phyloP scores from a whole-genome alignment of 805 yeast genomes.

The Sugiyamaella smithiae region DNA sequence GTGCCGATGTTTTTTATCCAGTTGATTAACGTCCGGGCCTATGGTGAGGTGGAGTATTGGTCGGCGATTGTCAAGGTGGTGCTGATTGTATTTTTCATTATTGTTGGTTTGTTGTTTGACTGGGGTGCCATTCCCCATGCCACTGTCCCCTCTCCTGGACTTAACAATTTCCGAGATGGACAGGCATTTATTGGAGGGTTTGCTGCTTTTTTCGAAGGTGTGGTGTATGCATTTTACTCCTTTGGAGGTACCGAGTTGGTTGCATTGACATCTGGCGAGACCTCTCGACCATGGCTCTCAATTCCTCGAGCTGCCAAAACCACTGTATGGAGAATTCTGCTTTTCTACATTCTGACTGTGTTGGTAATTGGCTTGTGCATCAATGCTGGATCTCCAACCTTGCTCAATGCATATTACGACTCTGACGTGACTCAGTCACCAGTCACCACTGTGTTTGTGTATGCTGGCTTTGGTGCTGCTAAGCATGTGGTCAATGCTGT shows the following conservation, averaged over 20 bases:
- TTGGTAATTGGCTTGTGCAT: constrained; percentile 55
- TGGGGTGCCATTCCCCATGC: constrained; percentile 54
- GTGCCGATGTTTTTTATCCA: constrained; percentile 50
- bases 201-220: constrained; percentile 35
- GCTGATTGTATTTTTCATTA: constrained; percentile 59
- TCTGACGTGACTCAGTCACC: constrained; percentile 49
- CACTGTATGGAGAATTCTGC: constrained; percentile 48
- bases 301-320: constrained; percentile 56
- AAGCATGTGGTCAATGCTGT: constrained; percentile 53
- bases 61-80: constrained; percentile 60
- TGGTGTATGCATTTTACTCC: constrained; percentile 53
- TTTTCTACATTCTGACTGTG: constrained; percentile 50
- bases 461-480: constrained; percentile 43
- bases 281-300: constrained; percentile 53
- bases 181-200: constrained; percentile 29
- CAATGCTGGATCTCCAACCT: constrained; percentile 48
- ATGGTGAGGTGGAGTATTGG: constrained; percentile 64
- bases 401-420: constrained; percentile 44
- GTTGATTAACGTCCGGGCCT: constrained; percentile 48
- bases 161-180: constrained; percentile 29
- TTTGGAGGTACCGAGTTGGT: constrained; percentile 55
- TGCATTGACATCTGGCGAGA: constrained; percentile 57
- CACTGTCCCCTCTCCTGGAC: constrained; percentile 52
- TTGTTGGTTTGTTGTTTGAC: constrained; percentile 50
- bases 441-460: constrained; percentile 50